Conservation (phyloP, 73 alveolate species). For the Paramecium pentaurelia region DNA sequence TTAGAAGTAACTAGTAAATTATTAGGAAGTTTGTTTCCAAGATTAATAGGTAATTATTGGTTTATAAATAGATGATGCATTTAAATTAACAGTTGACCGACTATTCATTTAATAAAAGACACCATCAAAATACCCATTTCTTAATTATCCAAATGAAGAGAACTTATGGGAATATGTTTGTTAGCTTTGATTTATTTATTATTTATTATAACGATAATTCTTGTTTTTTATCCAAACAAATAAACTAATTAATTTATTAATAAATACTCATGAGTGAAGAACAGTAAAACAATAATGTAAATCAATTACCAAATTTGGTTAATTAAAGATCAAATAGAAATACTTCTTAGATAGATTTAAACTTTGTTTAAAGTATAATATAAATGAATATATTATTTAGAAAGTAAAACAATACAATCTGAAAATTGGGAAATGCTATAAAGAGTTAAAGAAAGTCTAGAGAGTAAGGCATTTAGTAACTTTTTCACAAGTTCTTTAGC, state of each 20-base stretch:
- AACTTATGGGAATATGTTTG: slow-evolving; percentile 21
- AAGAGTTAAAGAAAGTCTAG: slow-evolving; percentile 29
- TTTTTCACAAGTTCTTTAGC: slow-evolving; percentile 29
- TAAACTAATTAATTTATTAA: neutral
- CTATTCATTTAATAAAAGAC: neutral
- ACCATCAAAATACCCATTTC: neutral
- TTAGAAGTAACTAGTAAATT: slow-evolving; percentile 84
- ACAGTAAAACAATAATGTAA: neutral
- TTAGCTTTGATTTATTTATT: neutral
- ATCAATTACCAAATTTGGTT: neutral
- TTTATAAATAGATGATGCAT: slow-evolving; percentile 58
- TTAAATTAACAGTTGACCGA: slow-evolving; percentile 53
- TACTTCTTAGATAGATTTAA: slow-evolving; percentile 20
- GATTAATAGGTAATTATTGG: slow-evolving; percentile 73
- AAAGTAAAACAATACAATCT: slow-evolving; percentile 43
- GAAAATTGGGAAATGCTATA: neutral
- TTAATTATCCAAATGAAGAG: neutral
- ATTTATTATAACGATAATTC: neutral
- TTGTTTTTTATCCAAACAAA: neutral
- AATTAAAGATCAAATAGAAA: neutral
- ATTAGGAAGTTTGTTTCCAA: slow-evolving; percentile 81
- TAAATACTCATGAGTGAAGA: neutral
- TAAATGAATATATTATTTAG: neutral
- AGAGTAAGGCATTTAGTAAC: slow-evolving; percentile 10
- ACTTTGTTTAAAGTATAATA: neutral